Percentiles rank a stretch among this genome's conserved stretches.
phyloP scores from a whole-genome alignment of 1,284 basidiomycete genomes.

The Leccinum pseudoinsigne region DNA sequence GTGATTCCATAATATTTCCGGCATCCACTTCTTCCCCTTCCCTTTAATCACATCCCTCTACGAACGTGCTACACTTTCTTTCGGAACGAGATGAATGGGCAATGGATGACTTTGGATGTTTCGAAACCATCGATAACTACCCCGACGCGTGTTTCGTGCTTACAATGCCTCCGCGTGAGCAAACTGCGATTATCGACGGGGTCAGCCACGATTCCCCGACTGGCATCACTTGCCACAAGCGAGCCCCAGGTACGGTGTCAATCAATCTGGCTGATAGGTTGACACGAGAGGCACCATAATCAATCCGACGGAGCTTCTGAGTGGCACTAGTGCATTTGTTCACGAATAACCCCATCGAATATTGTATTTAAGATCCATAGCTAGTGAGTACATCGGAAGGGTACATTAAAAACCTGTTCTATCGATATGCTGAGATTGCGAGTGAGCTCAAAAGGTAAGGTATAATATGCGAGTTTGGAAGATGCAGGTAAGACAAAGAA shows the following conservation, averaged over 20 bases:
- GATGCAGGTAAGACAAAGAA: conserved; percentile 12
- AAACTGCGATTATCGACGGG: conserved; percentile 5
- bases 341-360: conserved; percentile 21
- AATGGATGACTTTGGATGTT: background rate
- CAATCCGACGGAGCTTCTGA: background rate
- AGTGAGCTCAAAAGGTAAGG: conserved; percentile 20
- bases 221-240: conserved; percentile 1
- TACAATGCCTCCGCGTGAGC: background rate
- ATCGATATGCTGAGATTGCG: conserved; percentile 26
- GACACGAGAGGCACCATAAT: background rate
- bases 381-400: conserved; percentile 27
- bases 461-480: conserved; percentile 23
- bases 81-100: background rate
- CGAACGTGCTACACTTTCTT: background rate
- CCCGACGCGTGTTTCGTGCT: conserved; percentile 4
- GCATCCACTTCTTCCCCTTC: background rate
- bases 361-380: conserved; percentile 23
- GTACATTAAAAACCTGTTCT: conserved; percentile 31
- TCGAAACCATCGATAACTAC: background rate
- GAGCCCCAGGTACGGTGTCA: conserved; percentile 6
- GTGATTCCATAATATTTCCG: background rate
- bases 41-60: background rate
- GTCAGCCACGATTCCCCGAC: conserved; percentile 4
- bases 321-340: background rate
- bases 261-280: background rate